These are phyloP conservation scores for Phytophthora ramorum DNA, from an alignment of 352 stramenopile genomes.

Conservation along the genomic window DNA sequence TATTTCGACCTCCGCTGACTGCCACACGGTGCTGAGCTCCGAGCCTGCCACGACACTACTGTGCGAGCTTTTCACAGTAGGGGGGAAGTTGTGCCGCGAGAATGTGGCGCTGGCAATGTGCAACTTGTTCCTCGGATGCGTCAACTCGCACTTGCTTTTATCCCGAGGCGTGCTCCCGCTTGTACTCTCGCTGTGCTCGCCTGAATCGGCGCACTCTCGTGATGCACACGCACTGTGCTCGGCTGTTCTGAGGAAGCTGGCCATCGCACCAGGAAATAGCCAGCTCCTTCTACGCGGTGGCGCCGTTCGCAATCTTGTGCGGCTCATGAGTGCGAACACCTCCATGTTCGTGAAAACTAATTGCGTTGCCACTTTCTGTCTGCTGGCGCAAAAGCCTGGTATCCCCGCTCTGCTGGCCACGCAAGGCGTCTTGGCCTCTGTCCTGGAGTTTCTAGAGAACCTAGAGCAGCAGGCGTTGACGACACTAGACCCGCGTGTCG, in stretches of 20 bases:
- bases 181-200: slow-evolving; percentile 60
- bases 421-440: slow-evolving; percentile 60
- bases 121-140: slow-evolving; percentile 70
- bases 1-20: slow-evolving; percentile 43
- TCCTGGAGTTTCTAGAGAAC: slow-evolving; percentile 62
- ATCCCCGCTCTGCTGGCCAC: slow-evolving; percentile 55
- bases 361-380: slow-evolving; percentile 72
- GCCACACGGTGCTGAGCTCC: slow-evolving; percentile 49
- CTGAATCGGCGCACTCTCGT: neutral
- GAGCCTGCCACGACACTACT: slow-evolving; percentile 54
- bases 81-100: slow-evolving; percentile 45
- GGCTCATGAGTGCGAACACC: slow-evolving; percentile 48
- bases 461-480: slow-evolving; percentile 14
- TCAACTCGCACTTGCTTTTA: slow-evolving; percentile 69
- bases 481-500: slow-evolving; percentile 38
- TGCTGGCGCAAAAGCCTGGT: slow-evolving; percentile 55
- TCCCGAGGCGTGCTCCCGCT: slow-evolving; percentile 54
- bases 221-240: slow-evolving; percentile 56
- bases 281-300: slow-evolving; percentile 64
- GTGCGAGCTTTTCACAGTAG: slow-evolving; percentile 53
- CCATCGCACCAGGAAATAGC: slow-evolving; percentile 74
- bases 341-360: slow-evolving; percentile 67
- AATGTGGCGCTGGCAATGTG: slow-evolving; percentile 64
- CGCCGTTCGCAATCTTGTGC: slow-evolving; percentile 52
- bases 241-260: slow-evolving; percentile 69